Base-by-base conservation (phyloP, 2,329 filamentous ascomycete genomes). In the Ciborinia camelliae region DNA sequence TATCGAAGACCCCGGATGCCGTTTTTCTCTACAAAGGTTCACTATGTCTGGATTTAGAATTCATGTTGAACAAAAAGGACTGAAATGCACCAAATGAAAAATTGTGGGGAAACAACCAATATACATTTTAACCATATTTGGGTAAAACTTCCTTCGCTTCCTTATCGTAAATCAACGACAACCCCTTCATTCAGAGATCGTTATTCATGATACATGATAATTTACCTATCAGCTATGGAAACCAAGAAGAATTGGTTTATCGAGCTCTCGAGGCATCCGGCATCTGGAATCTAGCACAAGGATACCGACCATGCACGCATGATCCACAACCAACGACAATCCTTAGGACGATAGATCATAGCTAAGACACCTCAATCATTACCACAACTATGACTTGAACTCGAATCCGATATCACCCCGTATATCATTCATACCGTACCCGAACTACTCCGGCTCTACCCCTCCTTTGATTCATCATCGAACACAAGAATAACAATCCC, bases 61-160 rank as follows among this genome's bases (percentile, higher is more conserved):
- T 50, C 60, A 10, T 20, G 7, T 53, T 26, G 23, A 52, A 23
- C 28, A 37, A 47, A 63, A 45, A 18, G 39, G 39, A 8, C n/a
- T 9, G 14, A 57, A 41, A 58, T 28, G 26, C 20, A 28, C 7
- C 50, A 47, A 62, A 30, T 6, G 30, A 10, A 59, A 43, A 59
- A 59, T 20, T 50, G 54, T 51, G 45, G 62, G 30, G 62, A 50
- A 58, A 30, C 10, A 20, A 41, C 23, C 28, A 26, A 62, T 41
- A n/a, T 48, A 35, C 48, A 63, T 65, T 62, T 67, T 68, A 67
- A 67, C 67, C 55, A 41, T 55, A 62, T 68, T 57, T 15, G 51
- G 67, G 63, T 52, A 68, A 68, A 68, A 67, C 8, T 65, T 68
- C 67, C 67, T 30, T 58, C 14, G 5, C 37, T 26, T 55, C 37